These are phyloP conservation scores for Epichloe baconii DNA, from an alignment of 2,329 filamentous ascomycete genomes.

Conservation along the genomic window DNA sequence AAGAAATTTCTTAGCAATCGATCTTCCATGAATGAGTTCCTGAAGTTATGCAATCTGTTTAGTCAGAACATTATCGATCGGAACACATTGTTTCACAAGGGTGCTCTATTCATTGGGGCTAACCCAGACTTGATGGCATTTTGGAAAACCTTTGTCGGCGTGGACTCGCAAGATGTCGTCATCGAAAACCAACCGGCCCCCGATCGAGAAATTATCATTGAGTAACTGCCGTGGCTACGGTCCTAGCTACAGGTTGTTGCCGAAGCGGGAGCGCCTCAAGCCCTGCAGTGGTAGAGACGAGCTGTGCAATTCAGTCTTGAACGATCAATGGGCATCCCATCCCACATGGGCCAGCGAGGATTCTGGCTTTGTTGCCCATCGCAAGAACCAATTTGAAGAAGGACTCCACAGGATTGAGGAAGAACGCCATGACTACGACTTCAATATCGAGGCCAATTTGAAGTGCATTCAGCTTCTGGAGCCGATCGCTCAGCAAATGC, in stretches of 20 bases:
- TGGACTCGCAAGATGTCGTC: conserved; percentile 62
- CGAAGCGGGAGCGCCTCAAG: conserved; percentile 81
- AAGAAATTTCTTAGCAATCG: conserved; percentile 95
- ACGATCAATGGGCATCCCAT: conserved; percentile 97
- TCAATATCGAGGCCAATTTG: conserved; percentile 89
- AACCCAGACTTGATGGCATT: conserved; percentile 81
- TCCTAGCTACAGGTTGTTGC: conserved; percentile 85
- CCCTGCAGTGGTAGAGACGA: conserved; percentile 89
- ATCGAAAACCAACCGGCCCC: conserved; percentile 68
- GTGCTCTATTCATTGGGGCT: conserved; percentile 71
- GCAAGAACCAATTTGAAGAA: conserved; percentile 93
- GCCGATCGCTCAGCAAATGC: conserved; percentile 81
- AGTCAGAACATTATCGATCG: conserved; percentile 86
- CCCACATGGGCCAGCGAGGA: conserved; percentile 98
- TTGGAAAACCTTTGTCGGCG: conserved; percentile 74
- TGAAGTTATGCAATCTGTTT: conserved; percentile 94
- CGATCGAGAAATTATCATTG: conserved; percentile 73
- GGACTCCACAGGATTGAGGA: conserved; percentile 92
- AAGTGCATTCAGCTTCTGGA: conserved; percentile 94
- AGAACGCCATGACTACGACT: conserved; percentile 96
- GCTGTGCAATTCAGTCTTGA: conserved; percentile 83
- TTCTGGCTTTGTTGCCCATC: conserved; percentile 91
- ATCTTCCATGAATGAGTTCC: conserved; percentile 83
- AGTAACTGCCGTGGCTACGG: conserved; percentile 94
- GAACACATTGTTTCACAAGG: conserved; percentile 69